Conservation (phyloP, 345 rosid species). For the Populus deltoides region DNA sequence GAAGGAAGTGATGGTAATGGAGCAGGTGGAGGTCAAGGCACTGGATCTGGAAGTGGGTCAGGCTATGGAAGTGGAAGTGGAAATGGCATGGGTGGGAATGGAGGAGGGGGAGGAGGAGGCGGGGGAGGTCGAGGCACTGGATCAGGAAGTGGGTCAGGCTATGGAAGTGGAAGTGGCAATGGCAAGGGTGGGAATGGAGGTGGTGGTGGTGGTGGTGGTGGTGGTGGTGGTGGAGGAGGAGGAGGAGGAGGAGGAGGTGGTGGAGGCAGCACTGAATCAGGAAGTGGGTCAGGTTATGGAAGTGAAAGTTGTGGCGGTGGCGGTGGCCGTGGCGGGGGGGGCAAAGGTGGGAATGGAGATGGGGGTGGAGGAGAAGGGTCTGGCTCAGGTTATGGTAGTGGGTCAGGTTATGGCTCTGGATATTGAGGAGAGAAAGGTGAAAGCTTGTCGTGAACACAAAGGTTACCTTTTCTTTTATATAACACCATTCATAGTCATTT, state of each 20-base stretch:
- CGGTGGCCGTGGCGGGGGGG: slow-evolving; percentile 26
- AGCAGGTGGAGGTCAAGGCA: not conserved
- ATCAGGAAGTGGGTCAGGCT: too few species aligned
- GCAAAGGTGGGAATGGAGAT: slow-evolving; percentile 15
- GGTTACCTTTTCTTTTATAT: not conserved
- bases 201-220: too few species aligned
- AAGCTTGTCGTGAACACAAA: too few species aligned
- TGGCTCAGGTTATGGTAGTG: not conserved
- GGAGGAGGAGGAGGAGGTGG: too few species aligned
- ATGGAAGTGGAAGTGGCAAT: too few species aligned
- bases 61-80: too few species aligned
- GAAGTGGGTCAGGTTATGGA: too few species aligned
- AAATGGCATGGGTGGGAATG: too few species aligned
- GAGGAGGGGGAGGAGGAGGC: too few species aligned
- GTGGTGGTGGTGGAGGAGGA: too few species aligned
- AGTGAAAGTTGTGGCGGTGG: accelerated
- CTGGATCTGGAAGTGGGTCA: not conserved
- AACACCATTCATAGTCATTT: not conserved
- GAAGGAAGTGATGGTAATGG: slow-evolving; percentile 40
- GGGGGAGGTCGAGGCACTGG: not conserved
- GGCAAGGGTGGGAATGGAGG: too few species aligned
- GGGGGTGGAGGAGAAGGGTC: slow-evolving; percentile 28
- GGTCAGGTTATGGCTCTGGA: slow-evolving; percentile 28
- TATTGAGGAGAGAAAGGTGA: slow-evolving; percentile 17
- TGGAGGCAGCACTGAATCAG: too few species aligned